Percentiles rank a stretch among this genome's conserved stretches.
These are phyloP conservation scores for Hortiboletus campestris DNA, from an alignment of 768 basidiomycete species.

Conservation along the genomic window DNA sequence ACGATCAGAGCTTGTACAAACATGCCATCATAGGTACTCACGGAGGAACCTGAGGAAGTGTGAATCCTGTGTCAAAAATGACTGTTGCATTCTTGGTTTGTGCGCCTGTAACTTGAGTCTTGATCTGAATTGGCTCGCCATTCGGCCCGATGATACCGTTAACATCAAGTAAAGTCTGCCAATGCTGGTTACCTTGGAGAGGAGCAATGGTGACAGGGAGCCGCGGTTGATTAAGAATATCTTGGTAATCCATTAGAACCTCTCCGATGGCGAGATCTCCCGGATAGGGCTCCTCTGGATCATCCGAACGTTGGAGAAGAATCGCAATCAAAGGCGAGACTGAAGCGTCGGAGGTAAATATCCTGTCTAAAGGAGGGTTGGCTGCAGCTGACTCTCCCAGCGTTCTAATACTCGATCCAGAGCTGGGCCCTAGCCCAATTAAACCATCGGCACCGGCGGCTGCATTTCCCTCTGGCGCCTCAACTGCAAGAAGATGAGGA, in stretches of 20 bases:
- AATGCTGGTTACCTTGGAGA: constrained; percentile 52
- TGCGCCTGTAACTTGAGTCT: constrained; percentile 43
- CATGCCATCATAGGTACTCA: constrained; percentile 22
- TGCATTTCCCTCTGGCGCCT: constrained; percentile 10
- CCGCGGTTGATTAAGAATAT: constrained; percentile 49
- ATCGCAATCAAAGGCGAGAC: constrained; percentile 38
- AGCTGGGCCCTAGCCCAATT: constrained; percentile 62
- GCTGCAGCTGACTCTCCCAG: constrained; percentile 38
- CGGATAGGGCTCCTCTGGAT: constrained; percentile 48
- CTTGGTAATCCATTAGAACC: constrained; percentile 46
- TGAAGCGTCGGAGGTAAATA: constrained; percentile 59
- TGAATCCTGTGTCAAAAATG: constrained; percentile 70
- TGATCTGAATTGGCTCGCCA: constrained; percentile 46
- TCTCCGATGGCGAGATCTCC: constrained; percentile 68
- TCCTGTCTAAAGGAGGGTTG: constrained; percentile 58
- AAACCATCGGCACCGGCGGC: constrained; percentile 32
- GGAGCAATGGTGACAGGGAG: constrained; percentile 46
- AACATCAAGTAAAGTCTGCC: constrained; percentile 60
- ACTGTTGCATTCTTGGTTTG: constrained; percentile 51
- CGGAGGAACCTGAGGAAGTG: constrained; percentile 60
- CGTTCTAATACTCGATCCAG: constrained; percentile 47
- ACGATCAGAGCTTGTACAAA: constrained; percentile 15
- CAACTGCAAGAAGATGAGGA: constrained; percentile 18
- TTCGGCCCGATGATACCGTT: constrained; percentile 64
- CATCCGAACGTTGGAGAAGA: constrained; percentile 58